A percentile compares a stretch with the other conserved stretches of the same genome.
These are phyloP conservation scores for Spathaspora arborariae DNA, from an alignment of 805 yeast species.

Conservation along the genomic window DNA sequence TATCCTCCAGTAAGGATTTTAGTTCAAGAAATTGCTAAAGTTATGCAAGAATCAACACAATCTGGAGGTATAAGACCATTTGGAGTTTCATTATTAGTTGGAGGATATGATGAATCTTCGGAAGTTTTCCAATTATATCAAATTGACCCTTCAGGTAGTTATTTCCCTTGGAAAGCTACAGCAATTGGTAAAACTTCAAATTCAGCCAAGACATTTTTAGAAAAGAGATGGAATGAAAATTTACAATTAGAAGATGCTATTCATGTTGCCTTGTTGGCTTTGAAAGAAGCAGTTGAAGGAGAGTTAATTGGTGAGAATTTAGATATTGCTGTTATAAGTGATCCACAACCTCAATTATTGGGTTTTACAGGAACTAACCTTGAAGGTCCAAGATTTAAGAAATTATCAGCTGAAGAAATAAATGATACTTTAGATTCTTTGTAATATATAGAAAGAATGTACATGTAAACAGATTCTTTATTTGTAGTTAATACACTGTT, in stretches of 20 bases:
- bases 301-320: slow-evolving; percentile 96
- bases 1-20: slow-evolving; percentile 94
- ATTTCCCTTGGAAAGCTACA: slow-evolving; percentile 99
- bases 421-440: slow-evolving; percentile 93
- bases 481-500: not conserved
- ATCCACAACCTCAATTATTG: slow-evolving; percentile 71
- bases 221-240: slow-evolving; percentile 97
- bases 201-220: slow-evolving; percentile 96
- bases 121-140: slow-evolving; percentile 79
- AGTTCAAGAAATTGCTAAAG: slow-evolving; percentile 91
- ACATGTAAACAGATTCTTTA: not conserved
- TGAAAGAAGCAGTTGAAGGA: slow-evolving; percentile 96
- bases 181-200: slow-evolving; percentile 96
- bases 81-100: slow-evolving; percentile 91
- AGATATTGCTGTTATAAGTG: slow-evolving; percentile 85
- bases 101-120: slow-evolving; percentile 82
- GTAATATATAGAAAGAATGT: slow-evolving; percentile 24
- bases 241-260: slow-evolving; percentile 97
- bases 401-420: slow-evolving; percentile 83
- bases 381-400: slow-evolving; percentile 87
- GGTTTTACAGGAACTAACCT: slow-evolving; percentile 83
- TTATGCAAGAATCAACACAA: slow-evolving; percentile 98
- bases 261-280: slow-evolving; percentile 88
- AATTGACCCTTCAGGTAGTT: slow-evolving; percentile 97
- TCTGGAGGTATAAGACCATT: slow-evolving; percentile 99